phyloP scores from a whole-genome alignment of 257 asterid genomes.

The Nicotiana obtusifolia region DNA sequence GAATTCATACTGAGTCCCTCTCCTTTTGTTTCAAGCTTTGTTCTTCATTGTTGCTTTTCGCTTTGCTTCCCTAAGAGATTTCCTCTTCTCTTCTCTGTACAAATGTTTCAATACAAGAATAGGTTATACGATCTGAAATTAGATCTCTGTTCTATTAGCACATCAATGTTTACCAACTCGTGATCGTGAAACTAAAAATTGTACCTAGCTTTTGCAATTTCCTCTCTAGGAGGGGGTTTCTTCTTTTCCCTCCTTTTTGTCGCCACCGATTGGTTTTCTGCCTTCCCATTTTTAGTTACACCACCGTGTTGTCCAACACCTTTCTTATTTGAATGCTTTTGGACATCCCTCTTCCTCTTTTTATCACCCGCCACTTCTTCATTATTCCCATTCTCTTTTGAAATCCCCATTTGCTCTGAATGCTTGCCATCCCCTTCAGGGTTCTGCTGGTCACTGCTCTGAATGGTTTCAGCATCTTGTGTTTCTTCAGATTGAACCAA shows the following conservation, averaged over 20 bases:
- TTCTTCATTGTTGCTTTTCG: slow-evolving; percentile 29
- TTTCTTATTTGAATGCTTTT: slow-evolving; percentile 9
- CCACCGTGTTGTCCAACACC: slow-evolving; percentile 4
- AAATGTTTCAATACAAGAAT: slow-evolving; percentile 6
- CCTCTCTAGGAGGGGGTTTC: slow-evolving; percentile 50
- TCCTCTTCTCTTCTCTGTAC: slow-evolving; percentile 63
- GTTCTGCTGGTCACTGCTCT: slow-evolving; percentile 11
- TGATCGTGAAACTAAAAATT: background rate
- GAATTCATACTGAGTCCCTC: background rate
- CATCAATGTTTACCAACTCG: background rate
- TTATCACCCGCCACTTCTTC: no score
- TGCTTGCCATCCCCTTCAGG: slow-evolving; percentile 26
- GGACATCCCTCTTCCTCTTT: no score
- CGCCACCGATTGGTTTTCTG: slow-evolving; percentile 13
- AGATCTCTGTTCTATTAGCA: background rate
- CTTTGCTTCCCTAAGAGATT: slow-evolving; percentile 47
- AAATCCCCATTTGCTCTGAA: slow-evolving; percentile 22
- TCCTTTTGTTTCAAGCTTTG: background rate
- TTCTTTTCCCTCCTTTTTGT: slow-evolving; percentile 32
- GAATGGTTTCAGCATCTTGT: slow-evolving; percentile 32
- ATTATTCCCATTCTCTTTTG: slow-evolving; percentile 18
- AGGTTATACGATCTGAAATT: background rate
- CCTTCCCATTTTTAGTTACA: slow-evolving; percentile 15
- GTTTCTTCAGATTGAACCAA: slow-evolving; percentile 43
- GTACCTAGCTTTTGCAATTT: slow-evolving; percentile 56